Conservation (phyloP, 495 filamentous ascomycete genomes). For the Pseudoneurospora amorphoporcata region DNA sequence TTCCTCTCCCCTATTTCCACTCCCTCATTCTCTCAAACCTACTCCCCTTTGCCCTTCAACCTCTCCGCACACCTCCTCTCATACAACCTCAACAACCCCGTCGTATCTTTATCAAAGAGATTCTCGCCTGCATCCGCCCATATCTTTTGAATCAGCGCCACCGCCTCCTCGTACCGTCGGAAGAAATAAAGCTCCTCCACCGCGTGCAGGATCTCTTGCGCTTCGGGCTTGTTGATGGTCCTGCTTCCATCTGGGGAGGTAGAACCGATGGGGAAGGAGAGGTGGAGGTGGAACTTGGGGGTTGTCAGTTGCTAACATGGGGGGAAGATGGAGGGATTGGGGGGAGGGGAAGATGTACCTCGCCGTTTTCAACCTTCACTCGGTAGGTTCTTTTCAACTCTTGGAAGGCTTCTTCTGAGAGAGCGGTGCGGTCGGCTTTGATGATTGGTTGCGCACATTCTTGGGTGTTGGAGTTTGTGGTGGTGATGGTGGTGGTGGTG, state of each 20-base stretch:
- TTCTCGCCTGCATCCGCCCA: slow-evolving; percentile 19
- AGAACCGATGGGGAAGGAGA: slow-evolving; percentile 20
- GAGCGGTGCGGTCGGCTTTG: slow-evolving; percentile 28
- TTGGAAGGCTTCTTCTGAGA: slow-evolving; percentile 34
- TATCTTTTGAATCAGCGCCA: slow-evolving; percentile 20
- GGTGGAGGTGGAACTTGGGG: not conserved
- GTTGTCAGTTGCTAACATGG: not conserved
- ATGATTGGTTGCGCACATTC: slow-evolving; percentile 3
- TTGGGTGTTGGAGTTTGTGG: not conserved
- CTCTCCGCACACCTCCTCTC: slow-evolving; percentile 22
- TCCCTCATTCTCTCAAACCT: not conserved
- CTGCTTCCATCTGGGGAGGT: not conserved
- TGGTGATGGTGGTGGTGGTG: slow-evolving; percentile 3
- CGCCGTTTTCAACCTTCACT: slow-evolving; percentile 37
- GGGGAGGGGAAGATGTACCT: slow-evolving; percentile 17
- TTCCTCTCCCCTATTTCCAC: not conserved
- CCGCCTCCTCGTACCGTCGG: slow-evolving; percentile 34
- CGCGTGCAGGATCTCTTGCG: slow-evolving; percentile 40
- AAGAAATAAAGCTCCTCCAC: slow-evolving; percentile 50
- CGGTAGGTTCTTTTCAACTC: slow-evolving; percentile 25
- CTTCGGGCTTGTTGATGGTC: slow-evolving; percentile 27
- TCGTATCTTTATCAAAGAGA: slow-evolving; percentile 28
- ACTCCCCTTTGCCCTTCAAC: not conserved
- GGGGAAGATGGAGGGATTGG: no score
- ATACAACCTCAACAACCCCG: slow-evolving; percentile 24